A percentile compares a stretch with the other conserved stretches of the same genome.
These are phyloP conservation scores for Ananas comosus DNA, from an alignment of 176 grass and related monocot genomes.

Conservation along the genomic window DNA sequence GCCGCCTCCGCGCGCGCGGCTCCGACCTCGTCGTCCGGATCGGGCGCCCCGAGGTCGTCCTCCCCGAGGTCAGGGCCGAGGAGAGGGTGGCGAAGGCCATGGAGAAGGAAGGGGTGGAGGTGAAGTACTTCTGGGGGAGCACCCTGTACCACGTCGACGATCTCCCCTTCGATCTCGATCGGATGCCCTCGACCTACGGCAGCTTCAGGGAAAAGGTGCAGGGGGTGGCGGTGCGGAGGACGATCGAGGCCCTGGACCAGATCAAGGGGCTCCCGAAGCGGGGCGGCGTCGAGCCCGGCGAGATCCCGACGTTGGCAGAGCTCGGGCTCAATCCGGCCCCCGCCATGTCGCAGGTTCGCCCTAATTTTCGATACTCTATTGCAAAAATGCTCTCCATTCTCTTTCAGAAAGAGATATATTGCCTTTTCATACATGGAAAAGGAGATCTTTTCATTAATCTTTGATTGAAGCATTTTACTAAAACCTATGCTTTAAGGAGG, in stretches of 20 bases:
- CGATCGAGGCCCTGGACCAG: slow-evolving; percentile 52
- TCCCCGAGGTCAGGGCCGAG: slow-evolving; percentile 59
- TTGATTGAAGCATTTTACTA: too few relatives aligned
- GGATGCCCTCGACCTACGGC: slow-evolving; percentile 62
- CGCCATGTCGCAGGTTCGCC: slow-evolving; percentile 45
- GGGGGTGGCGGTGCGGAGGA: slow-evolving; percentile 48
- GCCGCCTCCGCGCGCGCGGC: slow-evolving; percentile 47
- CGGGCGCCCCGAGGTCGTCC: slow-evolving; percentile 68
- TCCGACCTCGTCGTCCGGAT: slow-evolving; percentile 75
- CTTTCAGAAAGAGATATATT: slow-evolving; percentile 19
- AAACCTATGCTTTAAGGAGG: too few relatives aligned
- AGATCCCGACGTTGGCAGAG: slow-evolving; percentile 67
- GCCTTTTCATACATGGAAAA: too few relatives aligned
- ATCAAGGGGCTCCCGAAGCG: slow-evolving; percentile 73
- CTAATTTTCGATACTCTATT: neutral
- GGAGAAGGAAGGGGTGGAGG: slow-evolving; percentile 76
- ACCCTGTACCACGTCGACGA: slow-evolving; percentile 83
- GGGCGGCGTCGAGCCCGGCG: slow-evolving; percentile 65
- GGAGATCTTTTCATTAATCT: too few relatives aligned
- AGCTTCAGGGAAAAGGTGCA: slow-evolving; percentile 70
- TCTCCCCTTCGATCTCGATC: slow-evolving; percentile 59
- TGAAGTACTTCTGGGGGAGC: slow-evolving; percentile 98
- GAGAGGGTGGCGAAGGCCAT: slow-evolving; percentile 63
- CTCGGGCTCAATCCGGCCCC: slow-evolving; percentile 45
- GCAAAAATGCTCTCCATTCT: slow-evolving; percentile 6